Conservation (phyloP, 2,329 filamentous ascomycete genomes). For the Diaporthe capsici region DNA sequence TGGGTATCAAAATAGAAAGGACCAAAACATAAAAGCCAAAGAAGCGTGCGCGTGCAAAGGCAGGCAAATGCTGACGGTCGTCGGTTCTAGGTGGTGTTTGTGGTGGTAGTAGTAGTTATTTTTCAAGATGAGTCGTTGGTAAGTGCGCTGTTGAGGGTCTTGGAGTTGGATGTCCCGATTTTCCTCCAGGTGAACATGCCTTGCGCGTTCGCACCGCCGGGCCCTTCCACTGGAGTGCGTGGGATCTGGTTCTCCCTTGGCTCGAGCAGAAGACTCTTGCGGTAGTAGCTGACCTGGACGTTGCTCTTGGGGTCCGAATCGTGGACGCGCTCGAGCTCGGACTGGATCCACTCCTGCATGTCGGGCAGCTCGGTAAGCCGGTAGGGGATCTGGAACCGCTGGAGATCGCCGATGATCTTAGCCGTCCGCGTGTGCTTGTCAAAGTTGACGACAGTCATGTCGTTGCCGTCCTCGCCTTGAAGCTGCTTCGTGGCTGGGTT, state of each 20-base stretch:
- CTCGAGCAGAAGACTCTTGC: constrained; percentile 87
- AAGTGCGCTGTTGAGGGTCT: constrained; percentile 19
- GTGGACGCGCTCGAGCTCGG: constrained; percentile 83
- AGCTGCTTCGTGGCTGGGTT: constrained; percentile 89
- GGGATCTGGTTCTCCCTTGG: constrained; percentile 71
- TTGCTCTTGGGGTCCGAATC: constrained; percentile 65
- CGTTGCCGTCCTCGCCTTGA: constrained; percentile 61
- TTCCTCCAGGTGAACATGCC: constrained; percentile 41
- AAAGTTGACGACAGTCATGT: constrained; percentile 92
- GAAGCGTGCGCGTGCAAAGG: constrained; percentile 3
- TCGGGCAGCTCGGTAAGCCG: constrained; percentile 85
- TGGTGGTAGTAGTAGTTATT: not conserved
- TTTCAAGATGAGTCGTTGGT: constrained; percentile 9
- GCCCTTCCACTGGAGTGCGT: constrained; percentile 48
- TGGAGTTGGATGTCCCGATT: constrained; percentile 26
- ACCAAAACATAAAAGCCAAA: constrained; percentile 25
- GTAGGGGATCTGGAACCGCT: constrained; percentile 96
- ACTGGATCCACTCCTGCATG: constrained; percentile 92
- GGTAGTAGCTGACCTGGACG: constrained; percentile 77
- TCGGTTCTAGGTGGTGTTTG: not conserved
- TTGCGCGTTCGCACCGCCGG: constrained; percentile 42
- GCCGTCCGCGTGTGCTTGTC: constrained; percentile 96
- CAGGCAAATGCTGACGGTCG: constrained; percentile 6
- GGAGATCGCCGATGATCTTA: constrained; percentile 94
- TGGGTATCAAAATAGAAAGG: constrained; percentile 39